These are phyloP conservation scores for Cryomyces minteri DNA, from an alignment of 495 filamentous ascomycete genomes.

Conservation along the genomic window DNA sequence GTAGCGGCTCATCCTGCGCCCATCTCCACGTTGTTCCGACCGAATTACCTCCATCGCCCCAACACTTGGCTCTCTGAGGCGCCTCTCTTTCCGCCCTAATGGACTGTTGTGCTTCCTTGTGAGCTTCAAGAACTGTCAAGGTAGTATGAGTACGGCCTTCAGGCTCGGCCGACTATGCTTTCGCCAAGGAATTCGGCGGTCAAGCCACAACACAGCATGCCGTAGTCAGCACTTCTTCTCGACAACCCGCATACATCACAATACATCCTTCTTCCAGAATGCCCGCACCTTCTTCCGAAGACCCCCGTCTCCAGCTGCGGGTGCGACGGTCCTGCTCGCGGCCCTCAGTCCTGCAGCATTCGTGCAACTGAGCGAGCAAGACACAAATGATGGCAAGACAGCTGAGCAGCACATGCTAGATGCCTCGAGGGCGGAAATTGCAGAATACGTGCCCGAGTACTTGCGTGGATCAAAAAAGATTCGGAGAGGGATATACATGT, in stretches of 20 bases:
- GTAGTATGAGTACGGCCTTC: not conserved
- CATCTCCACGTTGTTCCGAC: too few relatives aligned
- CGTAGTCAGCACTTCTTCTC: not conserved
- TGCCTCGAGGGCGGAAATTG: constrained; percentile 56
- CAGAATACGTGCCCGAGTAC: constrained; percentile 41
- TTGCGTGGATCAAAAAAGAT: constrained; percentile 35
- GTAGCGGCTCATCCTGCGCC: too few relatives aligned
- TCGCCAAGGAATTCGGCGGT: not conserved
- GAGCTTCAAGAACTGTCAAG: too few relatives aligned
- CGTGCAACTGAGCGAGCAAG: constrained; percentile 40
- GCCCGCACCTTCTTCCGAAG: not conserved
- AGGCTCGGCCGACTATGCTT: not conserved
- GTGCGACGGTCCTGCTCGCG: constrained; percentile 22
- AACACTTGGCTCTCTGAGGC: too few relatives aligned
- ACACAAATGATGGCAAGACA: constrained; percentile 38
- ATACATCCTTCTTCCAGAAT: too few relatives aligned
- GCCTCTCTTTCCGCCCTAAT: too few relatives aligned
- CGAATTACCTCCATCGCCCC: too few relatives aligned
- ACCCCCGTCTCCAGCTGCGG: not conserved
- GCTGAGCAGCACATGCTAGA: constrained; percentile 73
- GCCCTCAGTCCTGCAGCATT: constrained; percentile 49
- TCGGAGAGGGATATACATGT: constrained; percentile 35
- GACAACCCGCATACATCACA: not conserved
- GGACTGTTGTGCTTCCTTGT: too few relatives aligned
- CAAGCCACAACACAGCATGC: not conserved